Evolutionary conservation across 169 alveolate species (phyloP), one percentile per base, ranked within the genome.

Genomic region (Theileria parva): DNA sequence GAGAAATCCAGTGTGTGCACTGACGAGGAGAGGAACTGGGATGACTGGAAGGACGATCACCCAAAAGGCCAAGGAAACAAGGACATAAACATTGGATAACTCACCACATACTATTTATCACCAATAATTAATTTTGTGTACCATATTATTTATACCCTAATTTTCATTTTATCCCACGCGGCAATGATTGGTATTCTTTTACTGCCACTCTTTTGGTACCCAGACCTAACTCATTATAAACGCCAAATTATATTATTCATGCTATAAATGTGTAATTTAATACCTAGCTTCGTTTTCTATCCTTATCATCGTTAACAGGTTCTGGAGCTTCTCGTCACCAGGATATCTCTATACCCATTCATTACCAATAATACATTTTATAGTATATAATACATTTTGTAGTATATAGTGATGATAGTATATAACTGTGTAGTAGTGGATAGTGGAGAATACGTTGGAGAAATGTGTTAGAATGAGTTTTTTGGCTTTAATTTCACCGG

Each of bases 381-480:
- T 50, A 50, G 17, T 61, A 13, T 13, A 13, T 61, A 23, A 61
- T 12, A 61, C n/a, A 61, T 13, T 61, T 61, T 13, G 37, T 65
- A 34, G 9, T 30, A 70, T 27, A 21, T 19, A 21, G 30, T 57
- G 9, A 57, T 57, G 7, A 9, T 21, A 57, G 4, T 57, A 57
- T 6, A 6, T 57, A 57, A 57, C 7, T 6, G 65, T 21, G 23
- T 61, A 61, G 19, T 61, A 61, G 34, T 7, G 3, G 27, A 61
- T 9, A 25, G 3, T n/a, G 1, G 9, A 9, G 34, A 15, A 17
- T 70, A 75, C 83, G 65, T 30, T 44, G 21, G 94, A 83, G 76
- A 89, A 89, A 85, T 89, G 94, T 28, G 94, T 89, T 68, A 89
- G 88, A 17, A 89, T 68, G 19, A 89, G 77, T 73, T 77, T 44